A percentile compares a stretch with the other conserved stretches of the same genome.
phyloP scores from a whole-genome alignment of 345 rosid species.

The Salix udensis region DNA sequence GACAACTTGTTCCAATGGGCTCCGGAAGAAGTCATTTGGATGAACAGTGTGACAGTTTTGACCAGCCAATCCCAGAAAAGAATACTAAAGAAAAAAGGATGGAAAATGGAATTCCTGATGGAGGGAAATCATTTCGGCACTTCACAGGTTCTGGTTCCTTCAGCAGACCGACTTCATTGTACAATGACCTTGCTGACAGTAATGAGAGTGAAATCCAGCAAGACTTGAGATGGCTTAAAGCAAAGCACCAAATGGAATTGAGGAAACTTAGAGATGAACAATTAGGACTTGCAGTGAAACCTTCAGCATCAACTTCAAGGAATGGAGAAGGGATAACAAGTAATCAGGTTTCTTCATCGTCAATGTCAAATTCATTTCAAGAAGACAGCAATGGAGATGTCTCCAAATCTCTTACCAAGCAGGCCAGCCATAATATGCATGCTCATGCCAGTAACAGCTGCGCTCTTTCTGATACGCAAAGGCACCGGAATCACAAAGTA shows the following conservation, averaged over 20 bases:
- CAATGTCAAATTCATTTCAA: constrained; percentile 10
- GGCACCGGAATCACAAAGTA: constrained; percentile 28
- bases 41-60: constrained; percentile 44
- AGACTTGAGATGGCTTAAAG: constrained; percentile 64
- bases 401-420: constrained; percentile 18
- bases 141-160: constrained; percentile 34
- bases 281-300: constrained; percentile 25
- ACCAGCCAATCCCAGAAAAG: constrained; percentile 20
- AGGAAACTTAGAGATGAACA: constrained; percentile 56
- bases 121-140: constrained; percentile 29
- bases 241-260: constrained; percentile 52
- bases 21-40: constrained; percentile 55
- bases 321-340: constrained; percentile 21
- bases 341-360: constrained; percentile 9
- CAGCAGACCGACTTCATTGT: constrained; percentile 23
- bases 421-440: constrained; percentile 15
- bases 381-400: constrained; percentile 16
- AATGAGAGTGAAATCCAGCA: constrained; percentile 46
- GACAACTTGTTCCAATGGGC: constrained; percentile 59
- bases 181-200: constrained; percentile 29
- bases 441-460: constrained; percentile 19
- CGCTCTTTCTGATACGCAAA: constrained; percentile 31
- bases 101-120: constrained; percentile 22
- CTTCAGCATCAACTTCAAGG: constrained; percentile 21
- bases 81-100: constrained; percentile 17